Conservation (phyloP, 495 filamentous ascomycete genomes). For the Cercophora samala region DNA sequence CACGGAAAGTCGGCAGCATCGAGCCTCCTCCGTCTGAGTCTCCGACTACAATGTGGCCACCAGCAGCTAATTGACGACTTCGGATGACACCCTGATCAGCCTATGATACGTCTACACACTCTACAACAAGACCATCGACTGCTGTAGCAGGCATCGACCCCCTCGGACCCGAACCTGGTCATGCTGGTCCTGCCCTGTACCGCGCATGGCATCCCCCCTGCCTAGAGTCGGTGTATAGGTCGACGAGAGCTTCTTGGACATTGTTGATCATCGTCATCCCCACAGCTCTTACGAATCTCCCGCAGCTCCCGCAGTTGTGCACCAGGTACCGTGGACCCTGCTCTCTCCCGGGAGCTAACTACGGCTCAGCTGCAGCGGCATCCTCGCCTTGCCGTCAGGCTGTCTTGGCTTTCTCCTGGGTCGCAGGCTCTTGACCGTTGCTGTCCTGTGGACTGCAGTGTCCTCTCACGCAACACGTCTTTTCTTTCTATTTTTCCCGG, state of each 20-base stretch:
- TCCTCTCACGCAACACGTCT: neutral
- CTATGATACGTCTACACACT: slow-evolving; percentile 1
- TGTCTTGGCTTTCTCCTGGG: neutral
- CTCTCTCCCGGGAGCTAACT: slow-evolving; percentile 15
- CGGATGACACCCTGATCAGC: slow-evolving; percentile 1
- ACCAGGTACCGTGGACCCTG: slow-evolving; percentile 11
- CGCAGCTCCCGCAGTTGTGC: slow-evolving; percentile 1
- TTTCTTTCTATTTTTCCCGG: slow-evolving; percentile 9
- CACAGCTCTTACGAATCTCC: neutral
- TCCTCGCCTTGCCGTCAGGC: slow-evolving; percentile 15
- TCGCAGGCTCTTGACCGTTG: neutral
- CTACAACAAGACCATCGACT: neutral
- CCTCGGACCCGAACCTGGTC: slow-evolving; percentile 8
- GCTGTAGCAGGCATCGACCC: slow-evolving; percentile 8
- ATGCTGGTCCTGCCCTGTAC: neutral
- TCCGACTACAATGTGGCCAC: neutral
- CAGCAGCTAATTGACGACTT: neutral
- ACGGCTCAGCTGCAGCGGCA: slow-evolving; percentile 19
- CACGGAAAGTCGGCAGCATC: neutral
- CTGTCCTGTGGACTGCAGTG: neutral
- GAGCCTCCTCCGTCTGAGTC: neutral
- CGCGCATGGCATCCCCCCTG: slow-evolving; percentile 8
- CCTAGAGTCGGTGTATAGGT: slow-evolving; percentile 1
- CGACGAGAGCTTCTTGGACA: neutral
- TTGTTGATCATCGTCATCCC: slow-evolving; percentile 16